A percentile compares a stretch with the other conserved stretches of the same genome.
phyloP scores from a whole-genome alignment of 805 yeast species.

The Saccharomycopsis amapae region DNA sequence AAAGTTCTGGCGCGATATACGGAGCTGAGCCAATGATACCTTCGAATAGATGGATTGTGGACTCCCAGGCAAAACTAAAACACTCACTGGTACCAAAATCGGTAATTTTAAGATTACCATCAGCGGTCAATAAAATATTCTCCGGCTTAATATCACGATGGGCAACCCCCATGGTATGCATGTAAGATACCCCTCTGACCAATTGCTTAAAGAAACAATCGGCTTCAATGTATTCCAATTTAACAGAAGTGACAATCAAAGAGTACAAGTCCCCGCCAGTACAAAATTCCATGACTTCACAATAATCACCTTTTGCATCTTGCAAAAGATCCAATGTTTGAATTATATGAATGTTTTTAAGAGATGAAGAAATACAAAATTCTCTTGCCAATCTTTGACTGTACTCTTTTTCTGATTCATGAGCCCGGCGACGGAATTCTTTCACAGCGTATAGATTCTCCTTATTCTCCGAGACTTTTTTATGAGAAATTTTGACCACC shows the following conservation, averaged over 20 bases:
- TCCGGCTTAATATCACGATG: slow-evolving; percentile 91
- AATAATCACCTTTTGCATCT: slow-evolving; percentile 76
- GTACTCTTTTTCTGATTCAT: slow-evolving; percentile 59
- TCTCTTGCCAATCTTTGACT: slow-evolving; percentile 72
- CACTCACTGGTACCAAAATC: slow-evolving; percentile 87
- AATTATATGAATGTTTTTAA: slow-evolving; percentile 73
- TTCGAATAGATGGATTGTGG: slow-evolving; percentile 53
- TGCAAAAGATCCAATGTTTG: slow-evolving; percentile 68
- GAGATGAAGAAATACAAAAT: slow-evolving; percentile 72
- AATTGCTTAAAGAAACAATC: slow-evolving; percentile 87
- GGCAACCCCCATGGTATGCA: slow-evolving; percentile 86
- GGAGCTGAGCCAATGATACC: slow-evolving; percentile 86
- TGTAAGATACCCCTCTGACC: slow-evolving; percentile 73
- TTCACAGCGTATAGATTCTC: slow-evolving; percentile 75
- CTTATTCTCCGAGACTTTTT: slow-evolving; percentile 37
- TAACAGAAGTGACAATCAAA: slow-evolving; percentile 67
- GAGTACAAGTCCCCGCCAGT: slow-evolving; percentile 78
- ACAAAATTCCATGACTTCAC: slow-evolving; percentile 82
- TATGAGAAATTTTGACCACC: slow-evolving; percentile 82
- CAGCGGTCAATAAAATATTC: slow-evolving; percentile 63
- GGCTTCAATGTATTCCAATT: slow-evolving; percentile 73
- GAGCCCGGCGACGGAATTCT: slow-evolving; percentile 60
- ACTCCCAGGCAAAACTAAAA: slow-evolving; percentile 82
- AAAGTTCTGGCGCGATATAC: slow-evolving; percentile 88
- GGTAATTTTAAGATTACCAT: slow-evolving; percentile 71